Base-by-base conservation (phyloP, 2,329 filamentous ascomycete genomes). In the Penicillium sp. region DNA sequence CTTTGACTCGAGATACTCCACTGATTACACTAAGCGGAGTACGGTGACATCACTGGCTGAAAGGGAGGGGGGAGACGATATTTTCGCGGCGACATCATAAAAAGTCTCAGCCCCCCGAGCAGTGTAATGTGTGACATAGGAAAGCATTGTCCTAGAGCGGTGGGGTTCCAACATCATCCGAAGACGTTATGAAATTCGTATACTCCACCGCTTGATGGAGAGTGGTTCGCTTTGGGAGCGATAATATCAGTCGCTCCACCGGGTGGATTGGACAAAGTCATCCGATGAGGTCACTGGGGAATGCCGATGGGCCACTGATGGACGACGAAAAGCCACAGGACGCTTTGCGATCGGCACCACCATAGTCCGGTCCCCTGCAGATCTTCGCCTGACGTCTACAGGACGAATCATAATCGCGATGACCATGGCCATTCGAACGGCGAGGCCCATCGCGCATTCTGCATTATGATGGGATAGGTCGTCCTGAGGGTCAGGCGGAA, bases 21-120 rank as follows among this genome's bases (percentile, higher is more conserved):
- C 59, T 42, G 47, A 53, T 45, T 42, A 47, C 50, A 52, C 40
- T 45, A 29, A 53, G 45, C 40, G 46, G 41, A 50, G 43, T 31
- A 44, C 21, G 45, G 54, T 65, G 62, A 63, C 63, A 65, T 65
- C 60, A 65, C 63, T 63, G 55, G 63, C 53, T 55, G 44, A 61
- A 52, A 45, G 43, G 46, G 51, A 45, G 46, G 34, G 32, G 36
- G 27, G 22, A 14, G 7, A n/a, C 22, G 32, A 29, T 31, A 14
- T 36, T 22, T 45, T 39, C 42, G 42, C 29, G 56, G 50, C 60
- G 52, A 55, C 56, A 64, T 64, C 59, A 63, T 59, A 55, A 59
- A 49, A 52, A 59, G 45, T 40, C 34, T 52, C 54, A 40, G 34
- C 50, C 38, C 44, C 53, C 45, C 8, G 10, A 34, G 36, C 3